Evolutionary conservation across 495 filamentous ascomycete genomes (phyloP).

Genomic region (Staphylotrichum longicolle): DNA sequence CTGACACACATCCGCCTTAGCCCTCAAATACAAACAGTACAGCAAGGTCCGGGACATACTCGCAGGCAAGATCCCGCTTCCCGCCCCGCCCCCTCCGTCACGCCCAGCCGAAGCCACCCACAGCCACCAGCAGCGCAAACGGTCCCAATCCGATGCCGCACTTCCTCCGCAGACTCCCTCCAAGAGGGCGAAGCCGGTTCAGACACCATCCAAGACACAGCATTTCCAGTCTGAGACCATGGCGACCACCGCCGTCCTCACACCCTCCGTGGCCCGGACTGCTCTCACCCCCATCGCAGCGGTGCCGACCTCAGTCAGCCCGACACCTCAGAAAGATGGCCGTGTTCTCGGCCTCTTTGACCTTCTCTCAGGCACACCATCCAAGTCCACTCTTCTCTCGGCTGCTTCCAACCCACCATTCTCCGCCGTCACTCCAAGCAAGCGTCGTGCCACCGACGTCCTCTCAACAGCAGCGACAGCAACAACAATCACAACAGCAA

Average conservation of each 20-base stretch:
- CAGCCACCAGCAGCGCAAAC: slow-evolving; percentile 41
- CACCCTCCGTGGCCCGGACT: slow-evolving; percentile 56
- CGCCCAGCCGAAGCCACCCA: slow-evolving; percentile 25
- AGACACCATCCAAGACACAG: slow-evolving; percentile 45
- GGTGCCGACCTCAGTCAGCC: slow-evolving; percentile 61
- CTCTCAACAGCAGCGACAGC: background rate
- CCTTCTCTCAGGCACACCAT: slow-evolving; percentile 60
- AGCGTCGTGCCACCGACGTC: slow-evolving; percentile 21
- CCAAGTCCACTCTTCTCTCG: slow-evolving; percentile 10
- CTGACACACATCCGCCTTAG: slow-evolving; percentile 40
- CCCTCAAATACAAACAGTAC: slow-evolving; percentile 90
- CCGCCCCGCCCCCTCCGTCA: slow-evolving; percentile 21
- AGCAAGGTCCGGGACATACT: slow-evolving; percentile 64
- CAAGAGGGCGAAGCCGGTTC: slow-evolving; percentile 33
- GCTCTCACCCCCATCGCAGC: slow-evolving; percentile 55
- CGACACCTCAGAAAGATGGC: slow-evolving; percentile 89
- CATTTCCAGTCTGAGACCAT: slow-evolving; percentile 1
- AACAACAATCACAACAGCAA: background rate
- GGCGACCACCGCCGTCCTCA: slow-evolving; percentile 22
- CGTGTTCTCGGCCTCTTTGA: slow-evolving; percentile 90
- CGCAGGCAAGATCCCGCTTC: slow-evolving; percentile 46
- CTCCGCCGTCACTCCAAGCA: slow-evolving; percentile 40
- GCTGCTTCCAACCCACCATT: slow-evolving; percentile 35
- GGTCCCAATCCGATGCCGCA: slow-evolving; percentile 36
- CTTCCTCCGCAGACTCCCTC: slow-evolving; percentile 48